These are phyloP conservation scores for Colletotrichum sublineola DNA, from an alignment of 2,329 filamentous ascomycete genomes.

Conservation along the genomic window DNA sequence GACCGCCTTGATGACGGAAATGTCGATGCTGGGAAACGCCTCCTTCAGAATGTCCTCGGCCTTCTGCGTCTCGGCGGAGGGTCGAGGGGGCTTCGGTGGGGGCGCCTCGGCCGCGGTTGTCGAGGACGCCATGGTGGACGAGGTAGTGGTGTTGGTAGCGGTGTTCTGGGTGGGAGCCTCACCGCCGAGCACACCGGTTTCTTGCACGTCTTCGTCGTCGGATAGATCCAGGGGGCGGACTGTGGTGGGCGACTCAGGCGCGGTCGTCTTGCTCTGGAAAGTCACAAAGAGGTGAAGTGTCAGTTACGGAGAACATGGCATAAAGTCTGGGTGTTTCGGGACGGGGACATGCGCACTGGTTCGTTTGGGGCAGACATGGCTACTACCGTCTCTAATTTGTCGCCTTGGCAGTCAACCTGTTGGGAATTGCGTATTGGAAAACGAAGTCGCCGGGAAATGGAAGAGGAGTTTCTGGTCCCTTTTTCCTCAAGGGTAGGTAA, in stretches of 20 bases:
- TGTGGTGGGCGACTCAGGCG: slow-evolving; percentile 75
- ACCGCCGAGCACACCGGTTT: slow-evolving; percentile 64
- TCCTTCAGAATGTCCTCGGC: slow-evolving; percentile 91
- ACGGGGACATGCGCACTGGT: slow-evolving; percentile 56
- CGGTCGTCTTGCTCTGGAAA: slow-evolving; percentile 60
- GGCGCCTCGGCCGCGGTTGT: slow-evolving; percentile 56
- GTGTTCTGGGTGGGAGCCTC: slow-evolving; percentile 51
- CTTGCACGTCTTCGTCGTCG: slow-evolving; percentile 78
- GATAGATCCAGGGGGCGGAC: slow-evolving; percentile 72
- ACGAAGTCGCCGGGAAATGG: slow-evolving; percentile 5
- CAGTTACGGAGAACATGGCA: slow-evolving; percentile 41
- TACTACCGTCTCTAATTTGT: slow-evolving; percentile 29
- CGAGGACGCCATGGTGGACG: slow-evolving; percentile 52
- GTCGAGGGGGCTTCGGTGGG: slow-evolving; percentile 88
- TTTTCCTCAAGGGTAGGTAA: slow-evolving; percentile 14
- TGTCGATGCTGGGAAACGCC: slow-evolving; percentile 89
- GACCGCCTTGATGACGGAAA: slow-evolving; percentile 86
- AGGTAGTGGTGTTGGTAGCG: slow-evolving; percentile 46
- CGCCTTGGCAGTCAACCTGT: slow-evolving; percentile 6
- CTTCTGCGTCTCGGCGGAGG: slow-evolving; percentile 84
- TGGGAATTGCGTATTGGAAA: slow-evolving; percentile 5
- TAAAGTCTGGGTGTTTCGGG: slow-evolving; percentile 42
- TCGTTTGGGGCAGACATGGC: slow-evolving; percentile 60
- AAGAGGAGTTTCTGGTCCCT: slow-evolving; percentile 19
- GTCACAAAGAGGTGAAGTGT: slow-evolving; percentile 33